Evolutionary conservation across 352 stramenopile species (phyloP).

Genomic region (Phytophthora citrophthora): DNA sequence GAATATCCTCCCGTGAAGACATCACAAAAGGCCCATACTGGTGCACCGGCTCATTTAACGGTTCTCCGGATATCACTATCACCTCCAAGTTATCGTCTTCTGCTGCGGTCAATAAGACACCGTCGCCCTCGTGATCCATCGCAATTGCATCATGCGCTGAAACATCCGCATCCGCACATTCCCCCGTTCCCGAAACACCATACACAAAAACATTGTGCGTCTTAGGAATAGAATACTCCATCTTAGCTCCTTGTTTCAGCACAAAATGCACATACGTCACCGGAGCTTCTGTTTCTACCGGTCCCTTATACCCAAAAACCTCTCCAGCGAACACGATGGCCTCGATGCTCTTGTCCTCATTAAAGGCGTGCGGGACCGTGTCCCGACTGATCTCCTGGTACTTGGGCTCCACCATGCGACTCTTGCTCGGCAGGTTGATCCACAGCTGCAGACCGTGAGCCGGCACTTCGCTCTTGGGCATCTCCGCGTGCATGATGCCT

Average conservation of each 20-base stretch:
- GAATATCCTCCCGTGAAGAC: constrained; percentile 56
- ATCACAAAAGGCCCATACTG: constrained; percentile 79
- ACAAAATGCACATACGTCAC: constrained; percentile 66
- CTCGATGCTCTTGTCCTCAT: constrained; percentile 51
- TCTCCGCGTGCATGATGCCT: constrained; percentile 65
- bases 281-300: constrained; percentile 48
- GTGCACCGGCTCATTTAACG: constrained; percentile 57
- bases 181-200: constrained; percentile 27
- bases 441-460: constrained; percentile 56
- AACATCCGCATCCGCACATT: constrained; percentile 8
- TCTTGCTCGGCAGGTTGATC: constrained; percentile 51
- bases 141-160: constrained; percentile 47
- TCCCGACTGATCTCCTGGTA: constrained; percentile 69
- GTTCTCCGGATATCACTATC: constrained; percentile 55
- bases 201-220: constrained; percentile 47
- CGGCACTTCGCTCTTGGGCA: constrained; percentile 43
- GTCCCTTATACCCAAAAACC: constrained; percentile 46
- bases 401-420: constrained; percentile 54
- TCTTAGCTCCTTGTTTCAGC: constrained; percentile 36
- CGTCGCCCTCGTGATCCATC: constrained; percentile 49
- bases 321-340: constrained; percentile 61
- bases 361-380: constrained; percentile 47
- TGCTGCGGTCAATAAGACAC: constrained; percentile 39
- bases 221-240: constrained; percentile 60
- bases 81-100: constrained; percentile 46